Percentiles rank a stretch among this genome's conserved stretches.
These are phyloP conservation scores for Aethionema arabicum DNA, from an alignment of 345 rosid species.

Conservation along the genomic window DNA sequence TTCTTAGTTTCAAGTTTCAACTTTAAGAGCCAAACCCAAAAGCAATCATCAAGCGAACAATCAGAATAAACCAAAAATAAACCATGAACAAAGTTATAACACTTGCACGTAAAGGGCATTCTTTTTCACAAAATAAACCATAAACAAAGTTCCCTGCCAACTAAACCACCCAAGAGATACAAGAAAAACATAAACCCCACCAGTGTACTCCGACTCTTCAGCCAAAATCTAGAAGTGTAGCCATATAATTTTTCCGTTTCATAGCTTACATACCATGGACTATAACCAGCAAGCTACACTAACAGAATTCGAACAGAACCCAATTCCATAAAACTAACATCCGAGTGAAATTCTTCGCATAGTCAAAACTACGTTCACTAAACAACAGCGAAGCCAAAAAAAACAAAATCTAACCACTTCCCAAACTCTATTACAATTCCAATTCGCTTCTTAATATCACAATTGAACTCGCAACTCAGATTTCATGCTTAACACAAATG, in stretches of 20 bases:
- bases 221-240: constrained; percentile 8
- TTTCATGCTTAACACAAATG: neutral
- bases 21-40: constrained; percentile 5
- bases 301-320: neutral
- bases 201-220: constrained; percentile 1
- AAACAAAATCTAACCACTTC: constrained; percentile 8
- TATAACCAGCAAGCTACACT: neutral
- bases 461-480: neutral
- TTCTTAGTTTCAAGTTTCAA: constrained; percentile 12
- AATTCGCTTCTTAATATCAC: constrained; percentile 3
- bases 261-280: neutral
- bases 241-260: neutral
- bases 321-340: constrained; percentile 7
- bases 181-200: constrained; percentile 5
- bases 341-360: constrained; percentile 13
- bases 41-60: constrained; percentile 8
- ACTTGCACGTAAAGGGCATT: neutral
- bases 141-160: neutral
- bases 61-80: constrained; percentile 4
- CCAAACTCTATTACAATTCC: constrained; percentile 9
- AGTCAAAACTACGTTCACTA: neutral
- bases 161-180: constrained; percentile 9
- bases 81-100: constrained; percentile 21
- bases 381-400: neutral
- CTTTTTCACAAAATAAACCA: neutral